Evolutionary conservation across 2,329 filamentous ascomycete genomes (phyloP).

Genomic region (Teratosphaeriaceae sp.): DNA sequence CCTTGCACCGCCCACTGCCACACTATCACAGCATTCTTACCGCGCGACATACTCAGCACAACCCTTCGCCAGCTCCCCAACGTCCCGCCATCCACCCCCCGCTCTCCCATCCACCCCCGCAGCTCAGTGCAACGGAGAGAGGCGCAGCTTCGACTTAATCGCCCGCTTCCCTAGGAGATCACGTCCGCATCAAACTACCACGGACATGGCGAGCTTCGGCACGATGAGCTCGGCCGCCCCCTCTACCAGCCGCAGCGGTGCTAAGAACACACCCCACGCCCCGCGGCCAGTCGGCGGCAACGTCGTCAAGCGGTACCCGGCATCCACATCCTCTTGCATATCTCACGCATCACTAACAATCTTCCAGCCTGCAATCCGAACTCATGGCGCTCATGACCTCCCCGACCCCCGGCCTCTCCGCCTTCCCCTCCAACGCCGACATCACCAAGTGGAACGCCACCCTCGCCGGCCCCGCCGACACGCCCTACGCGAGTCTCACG

Average conservation of each 20-base stretch:
- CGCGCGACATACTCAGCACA: too few relatives aligned
- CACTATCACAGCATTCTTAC: too few relatives aligned
- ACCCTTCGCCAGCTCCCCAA: too few relatives aligned
- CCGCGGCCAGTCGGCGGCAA: conserved; percentile 29
- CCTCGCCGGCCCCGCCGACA: conserved; percentile 83
- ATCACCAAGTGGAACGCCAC: conserved; percentile 90
- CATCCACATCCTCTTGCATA: conserved; percentile 1
- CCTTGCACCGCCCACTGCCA: too few relatives aligned
- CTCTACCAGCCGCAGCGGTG: conserved; percentile 24
- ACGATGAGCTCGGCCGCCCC: conserved; percentile 24
- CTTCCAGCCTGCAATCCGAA: conserved; percentile 79
- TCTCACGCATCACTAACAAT: conserved; percentile 5
- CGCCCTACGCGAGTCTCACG: conserved; percentile 78
- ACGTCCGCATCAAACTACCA: neutral
- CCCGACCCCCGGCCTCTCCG: conserved; percentile 85
- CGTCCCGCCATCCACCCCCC: too few relatives aligned
- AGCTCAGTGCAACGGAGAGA: neutral
- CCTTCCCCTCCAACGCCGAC: conserved; percentile 90
- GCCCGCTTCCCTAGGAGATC: neutral
- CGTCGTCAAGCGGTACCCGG: conserved; percentile 41
- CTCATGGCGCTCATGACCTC: conserved; percentile 98
- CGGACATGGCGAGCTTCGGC: conserved; percentile 8
- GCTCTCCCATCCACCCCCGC: too few relatives aligned
- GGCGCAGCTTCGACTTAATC: neutral
- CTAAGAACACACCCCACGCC: conserved; percentile 19